phyloP scores from a whole-genome alignment of 164 flowering plant genomes.

The Annona squamosa region DNA sequence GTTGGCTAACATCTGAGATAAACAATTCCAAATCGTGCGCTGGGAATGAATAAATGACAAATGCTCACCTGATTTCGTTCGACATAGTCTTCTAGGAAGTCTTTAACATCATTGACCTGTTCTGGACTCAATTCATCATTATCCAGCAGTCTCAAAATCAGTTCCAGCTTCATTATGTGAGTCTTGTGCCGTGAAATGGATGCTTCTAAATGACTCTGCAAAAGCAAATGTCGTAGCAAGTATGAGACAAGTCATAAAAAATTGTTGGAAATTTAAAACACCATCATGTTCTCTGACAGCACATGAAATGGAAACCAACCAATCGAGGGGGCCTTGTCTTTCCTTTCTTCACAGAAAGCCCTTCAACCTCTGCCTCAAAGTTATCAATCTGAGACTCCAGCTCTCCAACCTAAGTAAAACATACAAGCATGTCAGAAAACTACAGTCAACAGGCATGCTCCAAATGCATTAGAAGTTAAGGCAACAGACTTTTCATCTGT shows the following conservation, averaged over 20 bases:
- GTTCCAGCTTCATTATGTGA: conserved; percentile 89
- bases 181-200: conserved; percentile 90
- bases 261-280: neutral
- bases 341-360: conserved; percentile 89
- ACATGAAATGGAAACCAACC: conserved; percentile 27
- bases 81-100: conserved; percentile 90
- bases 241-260: neutral
- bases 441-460: neutral
- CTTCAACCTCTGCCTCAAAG: conserved; percentile 97
- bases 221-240: neutral
- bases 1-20: no score
- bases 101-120: conserved; percentile 92
- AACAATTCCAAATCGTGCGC: no score
- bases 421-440: neutral
- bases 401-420: conserved; percentile 63
- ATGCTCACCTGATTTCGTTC: conserved; percentile 95
- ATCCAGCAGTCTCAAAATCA: conserved; percentile 86
- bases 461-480: no score
- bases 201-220: conserved; percentile 84
- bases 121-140: conserved; percentile 98
- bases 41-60: neutral
- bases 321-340: conserved; percentile 98
- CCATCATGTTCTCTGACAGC: neutral
- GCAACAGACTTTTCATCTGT: no score
- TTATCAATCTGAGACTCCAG: conserved; percentile 84